Percentiles rank a stretch among this genome's conserved stretches.
Conservation (phyloP, 495 filamentous ascomycete species). For the Staphylotrichum longicolle region DNA sequence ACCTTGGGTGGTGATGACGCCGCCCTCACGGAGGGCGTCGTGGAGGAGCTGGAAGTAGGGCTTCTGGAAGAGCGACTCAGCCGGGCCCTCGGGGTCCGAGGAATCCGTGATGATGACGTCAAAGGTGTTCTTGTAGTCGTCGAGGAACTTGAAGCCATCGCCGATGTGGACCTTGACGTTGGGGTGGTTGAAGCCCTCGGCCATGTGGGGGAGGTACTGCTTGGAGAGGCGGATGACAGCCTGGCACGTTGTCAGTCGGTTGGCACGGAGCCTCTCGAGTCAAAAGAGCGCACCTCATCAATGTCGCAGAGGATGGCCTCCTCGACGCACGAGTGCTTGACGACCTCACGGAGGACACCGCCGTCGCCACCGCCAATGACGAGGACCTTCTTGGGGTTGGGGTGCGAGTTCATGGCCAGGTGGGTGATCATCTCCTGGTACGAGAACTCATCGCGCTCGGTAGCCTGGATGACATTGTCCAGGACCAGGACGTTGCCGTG, state of each 20-base stretch:
- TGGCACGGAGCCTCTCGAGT: neutral
- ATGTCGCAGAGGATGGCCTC: conserved; percentile 97
- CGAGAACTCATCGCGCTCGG: conserved; percentile 97
- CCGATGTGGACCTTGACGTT: conserved; percentile 88
- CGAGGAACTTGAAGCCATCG: conserved; percentile 97
- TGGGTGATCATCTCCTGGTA: conserved; percentile 99
- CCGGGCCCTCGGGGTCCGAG: conserved; percentile 93
- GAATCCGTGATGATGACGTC: conserved; percentile 99
- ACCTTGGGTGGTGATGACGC: conserved; percentile 99
- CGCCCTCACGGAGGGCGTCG: conserved; percentile 86
- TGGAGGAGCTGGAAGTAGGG: conserved; percentile 93
- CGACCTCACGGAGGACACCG: conserved; percentile 93
- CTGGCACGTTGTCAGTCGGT: conserved; percentile 39
- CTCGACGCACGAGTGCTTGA: conserved; percentile 94
- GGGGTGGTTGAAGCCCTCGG: conserved; percentile 86
- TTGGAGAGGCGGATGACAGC: conserved; percentile 98
- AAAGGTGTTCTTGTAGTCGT: conserved; percentile 88
- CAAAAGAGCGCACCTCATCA: conserved; percentile 67
- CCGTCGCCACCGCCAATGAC: conserved; percentile 98
- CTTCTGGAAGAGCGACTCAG: conserved; percentile 96
- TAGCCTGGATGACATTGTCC: conserved; percentile 98
- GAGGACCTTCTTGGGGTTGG: conserved; percentile 94
- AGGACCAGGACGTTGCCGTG: conserved; percentile 96
- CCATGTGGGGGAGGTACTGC: conserved; percentile 95
- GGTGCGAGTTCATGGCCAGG: conserved; percentile 97